Base-by-base conservation (phyloP, 805 yeast genomes). In the Candida bentonensis region DNA sequence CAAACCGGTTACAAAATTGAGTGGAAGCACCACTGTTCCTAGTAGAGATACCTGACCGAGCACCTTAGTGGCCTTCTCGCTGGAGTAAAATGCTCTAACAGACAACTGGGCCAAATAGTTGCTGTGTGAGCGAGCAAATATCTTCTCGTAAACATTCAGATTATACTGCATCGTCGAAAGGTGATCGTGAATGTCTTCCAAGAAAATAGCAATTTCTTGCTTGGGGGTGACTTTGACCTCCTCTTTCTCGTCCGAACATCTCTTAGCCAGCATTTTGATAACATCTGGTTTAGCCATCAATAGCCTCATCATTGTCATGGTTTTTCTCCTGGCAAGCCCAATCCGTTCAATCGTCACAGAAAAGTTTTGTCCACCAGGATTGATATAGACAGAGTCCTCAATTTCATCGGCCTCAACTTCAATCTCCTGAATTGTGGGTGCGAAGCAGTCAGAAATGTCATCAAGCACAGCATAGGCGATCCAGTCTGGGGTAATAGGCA, bases 121-220 rank as follows among this genome's bases (percentile, higher is more conserved):
- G 15, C 95, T 73, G 60, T 89, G 96, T 1, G 94, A 81, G 53
- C 96, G 74, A 40, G 94, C 79, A 59, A 89, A 82, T 55, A 89
- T 89, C 71, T 88, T 88, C 60, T 89, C 98, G 58, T 86, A 88
- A 2, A 94, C 83, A 39, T 80, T 63, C 58, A 89, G 70, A 57
- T 86, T 88, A 65, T 87, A 96, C 63, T 78, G 82, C 96, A 89
- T 89, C 15, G 97, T 89, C 47, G 88, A 79, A 56, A 89, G 82
- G 73, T 88, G 97, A 70, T 88, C 96, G 65, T 87, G 96, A 58
- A 88, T 88, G 75, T 88, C 97, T 46, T 96, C 96, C 49, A 88
- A 65, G 61, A 85, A 89, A 50, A 88, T 69, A 0, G 94, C 95
- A 63, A 88, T 88, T 55, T 89, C 96, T 22, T 82, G 89, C 55